Conservation (phyloP, 2,329 filamentous ascomycete species). For the Stachybotrys elegans region DNA sequence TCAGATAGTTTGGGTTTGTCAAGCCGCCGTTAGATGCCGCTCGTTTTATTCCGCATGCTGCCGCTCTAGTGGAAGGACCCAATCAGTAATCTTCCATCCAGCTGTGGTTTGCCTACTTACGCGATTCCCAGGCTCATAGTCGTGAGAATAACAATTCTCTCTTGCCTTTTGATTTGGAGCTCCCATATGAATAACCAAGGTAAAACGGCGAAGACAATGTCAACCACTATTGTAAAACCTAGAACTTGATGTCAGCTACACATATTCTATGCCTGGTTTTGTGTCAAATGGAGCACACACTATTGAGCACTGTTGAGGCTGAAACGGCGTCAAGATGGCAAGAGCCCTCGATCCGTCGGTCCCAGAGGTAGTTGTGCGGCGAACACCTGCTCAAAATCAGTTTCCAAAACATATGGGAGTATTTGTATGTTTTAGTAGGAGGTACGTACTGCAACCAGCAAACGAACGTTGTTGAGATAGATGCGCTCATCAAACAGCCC, state of each 20-base stretch:
- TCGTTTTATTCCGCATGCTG: constrained; percentile 21
- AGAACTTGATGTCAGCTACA: background rate
- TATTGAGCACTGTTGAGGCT: background rate
- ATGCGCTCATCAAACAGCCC: background rate
- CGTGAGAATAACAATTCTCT: constrained; percentile 36
- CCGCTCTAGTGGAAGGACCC: constrained; percentile 14
- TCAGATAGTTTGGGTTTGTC: constrained; percentile 16
- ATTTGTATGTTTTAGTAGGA: background rate
- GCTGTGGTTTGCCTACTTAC: constrained; percentile 16
- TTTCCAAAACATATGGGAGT: background rate
- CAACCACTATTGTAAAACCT: constrained; percentile 15
- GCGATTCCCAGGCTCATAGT: constrained; percentile 38
- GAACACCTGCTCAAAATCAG: background rate
- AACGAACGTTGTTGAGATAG: background rate
- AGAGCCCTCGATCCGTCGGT: background rate
- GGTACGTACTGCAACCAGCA: background rate
- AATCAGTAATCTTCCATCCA: background rate
- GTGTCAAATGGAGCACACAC: background rate
- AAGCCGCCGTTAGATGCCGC: constrained; percentile 20
- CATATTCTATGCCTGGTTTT: background rate
- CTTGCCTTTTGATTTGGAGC: constrained; percentile 37
- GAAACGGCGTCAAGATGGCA: background rate
- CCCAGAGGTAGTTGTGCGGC: background rate
- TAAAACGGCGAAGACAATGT: constrained; percentile 34
- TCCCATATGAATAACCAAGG: constrained; percentile 41